Evolutionary conservation across 1,284 basidiomycete species (phyloP), one percentile per base, ranked within the genome.

Genomic region (Chondrostereum purpureum): DNA sequence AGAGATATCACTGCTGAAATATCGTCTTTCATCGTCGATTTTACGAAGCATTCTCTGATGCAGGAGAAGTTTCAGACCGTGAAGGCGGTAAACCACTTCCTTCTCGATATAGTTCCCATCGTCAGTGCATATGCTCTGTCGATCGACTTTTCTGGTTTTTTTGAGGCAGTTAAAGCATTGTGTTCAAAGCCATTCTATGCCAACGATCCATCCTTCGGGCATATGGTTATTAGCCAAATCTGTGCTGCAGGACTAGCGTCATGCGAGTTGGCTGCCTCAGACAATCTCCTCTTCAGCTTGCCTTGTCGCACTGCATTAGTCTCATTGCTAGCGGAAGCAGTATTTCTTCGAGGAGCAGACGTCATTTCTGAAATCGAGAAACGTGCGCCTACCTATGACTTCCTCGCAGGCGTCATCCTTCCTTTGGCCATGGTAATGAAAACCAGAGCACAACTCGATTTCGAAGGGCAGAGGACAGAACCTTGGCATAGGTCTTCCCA

Each of bases 141-240:
- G 0, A 61, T 86, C 23, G 79, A 88, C 60, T 79, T 88, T 56
- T 75, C 79, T 3, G 73, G 73, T 2, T 61, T 86, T 4, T 75
- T 84, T 45, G 70, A 79, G 18, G 69, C 72, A 3, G 63, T 90
- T 10, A 56, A 69, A 5, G 57, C 61, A 5, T 63, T 88, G n/a
- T 65, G 71, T 35, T 57, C 61, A 22, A 68, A 74, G 27, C 65
- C 72, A 0, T 53, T 58, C 1, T 81, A 80, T 57, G 65, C 73
- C 8, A 73, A 73, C 23, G 77, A 86, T 43, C 54, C 62, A 0
- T 53, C 58, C 0, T 83, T 84, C 49, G 67, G 74, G 0, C 60
- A 65, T 1, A 61, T 79, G n/a, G 69, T 88, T 10, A 70, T 83
- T 11, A 62, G 65, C 1, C 71, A 79, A 38, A 77, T 85, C 45